Evolutionary conservation across 768 basidiomycete species (phyloP).

Genomic region (Auricularia sp.): DNA sequence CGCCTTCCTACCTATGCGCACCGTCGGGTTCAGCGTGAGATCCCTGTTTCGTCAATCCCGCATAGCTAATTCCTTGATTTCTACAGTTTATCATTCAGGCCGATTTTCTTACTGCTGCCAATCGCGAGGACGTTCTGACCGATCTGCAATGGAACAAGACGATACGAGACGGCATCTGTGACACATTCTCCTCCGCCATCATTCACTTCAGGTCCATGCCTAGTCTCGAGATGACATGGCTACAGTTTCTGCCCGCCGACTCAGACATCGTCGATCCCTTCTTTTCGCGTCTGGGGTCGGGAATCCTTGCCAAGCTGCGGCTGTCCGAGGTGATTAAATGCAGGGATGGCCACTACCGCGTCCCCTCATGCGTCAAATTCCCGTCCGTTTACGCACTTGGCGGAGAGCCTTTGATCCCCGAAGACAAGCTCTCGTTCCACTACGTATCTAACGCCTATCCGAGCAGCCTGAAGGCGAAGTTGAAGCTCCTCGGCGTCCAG

Average conservation of each 20-base stretch:
- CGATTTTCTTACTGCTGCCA: constrained; percentile 21
- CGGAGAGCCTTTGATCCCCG: background rate
- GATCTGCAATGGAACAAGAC: constrained; percentile 16
- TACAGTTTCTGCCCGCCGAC: constrained; percentile 15
- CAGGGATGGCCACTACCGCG: background rate
- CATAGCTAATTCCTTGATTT: background rate
- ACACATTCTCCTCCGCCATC: constrained; percentile 15
- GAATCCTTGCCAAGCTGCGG: background rate
- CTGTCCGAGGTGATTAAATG: background rate
- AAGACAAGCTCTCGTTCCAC: background rate
- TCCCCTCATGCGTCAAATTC: background rate
- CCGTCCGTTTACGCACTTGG: background rate
- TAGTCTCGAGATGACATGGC: constrained; percentile 16
- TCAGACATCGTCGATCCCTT: constrained; percentile 9
- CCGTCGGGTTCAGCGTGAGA: constrained; percentile 13
- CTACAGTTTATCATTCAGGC: constrained; percentile 21
- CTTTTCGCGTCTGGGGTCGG: constrained; percentile 9
- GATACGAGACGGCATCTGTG: constrained; percentile 14
- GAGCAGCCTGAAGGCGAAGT: background rate
- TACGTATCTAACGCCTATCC: background rate
- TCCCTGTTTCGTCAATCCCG: background rate
- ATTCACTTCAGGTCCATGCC: constrained; percentile 11
- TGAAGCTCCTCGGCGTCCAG: background rate
- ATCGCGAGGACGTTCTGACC: constrained; percentile 19
- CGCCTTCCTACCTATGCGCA: constrained; percentile 17